These are phyloP conservation scores for Daldinia loculata DNA, from an alignment of 495 filamentous ascomycete species.

Conservation along the genomic window DNA sequence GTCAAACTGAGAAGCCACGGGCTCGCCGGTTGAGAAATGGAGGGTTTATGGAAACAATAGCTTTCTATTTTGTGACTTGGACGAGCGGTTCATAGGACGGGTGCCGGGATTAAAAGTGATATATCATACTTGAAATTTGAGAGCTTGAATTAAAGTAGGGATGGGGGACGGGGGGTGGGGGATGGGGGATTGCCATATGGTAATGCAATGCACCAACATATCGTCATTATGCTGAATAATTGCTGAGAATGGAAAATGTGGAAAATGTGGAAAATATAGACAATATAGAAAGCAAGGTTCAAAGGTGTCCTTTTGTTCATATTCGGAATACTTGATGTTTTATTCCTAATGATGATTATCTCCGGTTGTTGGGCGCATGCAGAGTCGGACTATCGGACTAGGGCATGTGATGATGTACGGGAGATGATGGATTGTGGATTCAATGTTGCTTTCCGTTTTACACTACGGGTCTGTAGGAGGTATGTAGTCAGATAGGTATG, in stretches of 20 bases:
- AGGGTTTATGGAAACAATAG: conserved; percentile 24
- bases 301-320: not conserved
- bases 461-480: too few relatives aligned
- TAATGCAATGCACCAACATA: conserved; percentile 3
- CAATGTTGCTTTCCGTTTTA: not conserved
- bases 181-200: not conserved
- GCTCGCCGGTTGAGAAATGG: conserved; percentile 19
- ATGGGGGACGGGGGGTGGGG: too few relatives aligned
- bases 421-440: not conserved
- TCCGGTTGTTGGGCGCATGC: not conserved
- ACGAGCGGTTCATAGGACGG: conserved; percentile 31
- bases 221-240: not conserved
- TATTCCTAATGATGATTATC: too few relatives aligned
- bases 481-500: too few relatives aligned
- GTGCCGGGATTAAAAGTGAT: conserved; percentile 40
- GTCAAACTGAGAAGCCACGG: conserved; percentile 33
- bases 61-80: conserved; percentile 14
- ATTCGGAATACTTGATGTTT: too few relatives aligned
- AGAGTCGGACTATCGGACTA: not conserved
- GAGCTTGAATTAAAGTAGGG: not conserved
- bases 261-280: not conserved
- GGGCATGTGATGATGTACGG: conserved; percentile 3
- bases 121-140: conserved; percentile 38
- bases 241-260: not conserved
- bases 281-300: not conserved